A percentile compares a stretch with the other conserved stretches of the same genome.
Conservation (phyloP, 768 basidiomycete species). For the Rhodotorula taiwanensis region DNA sequence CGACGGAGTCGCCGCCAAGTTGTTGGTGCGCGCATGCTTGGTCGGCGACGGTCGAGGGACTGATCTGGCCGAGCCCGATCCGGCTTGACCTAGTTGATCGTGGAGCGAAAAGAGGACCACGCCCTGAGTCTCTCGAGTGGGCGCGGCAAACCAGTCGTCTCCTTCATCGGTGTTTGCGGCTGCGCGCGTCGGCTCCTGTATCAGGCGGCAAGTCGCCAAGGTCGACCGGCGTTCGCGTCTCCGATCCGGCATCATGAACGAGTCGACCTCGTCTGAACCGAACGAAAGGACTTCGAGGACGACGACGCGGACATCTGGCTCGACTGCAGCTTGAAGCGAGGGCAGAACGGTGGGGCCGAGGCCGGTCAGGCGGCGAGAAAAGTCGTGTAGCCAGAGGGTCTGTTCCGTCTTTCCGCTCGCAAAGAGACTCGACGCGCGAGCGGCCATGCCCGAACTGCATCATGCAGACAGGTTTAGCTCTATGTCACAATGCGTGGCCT, state of each 20-base stretch:
- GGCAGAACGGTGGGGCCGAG: neutral
- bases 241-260: neutral
- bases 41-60: neutral
- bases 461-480: too few relatives aligned
- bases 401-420: constrained; percentile 6
- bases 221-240: neutral
- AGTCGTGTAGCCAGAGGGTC: constrained; percentile 22
- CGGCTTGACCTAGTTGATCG: neutral
- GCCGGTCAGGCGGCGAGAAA: constrained; percentile 5
- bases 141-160: neutral
- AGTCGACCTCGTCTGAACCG: neutral
- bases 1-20: neutral
- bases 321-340: neutral
- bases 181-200: neutral
- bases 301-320: neutral
- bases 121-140: neutral
- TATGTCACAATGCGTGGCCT: neutral
- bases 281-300: neutral
- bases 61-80: neutral
- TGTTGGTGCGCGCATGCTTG: too few relatives aligned
- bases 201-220: constrained; percentile 1
- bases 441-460: constrained; percentile 1
- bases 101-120: constrained; percentile 30
- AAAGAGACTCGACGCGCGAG: constrained; percentile 1
- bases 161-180: neutral